These are phyloP conservation scores for Coemansia sp. DNA, from an alignment of 192 early-diverging fungal genomes.

Conservation along the genomic window DNA sequence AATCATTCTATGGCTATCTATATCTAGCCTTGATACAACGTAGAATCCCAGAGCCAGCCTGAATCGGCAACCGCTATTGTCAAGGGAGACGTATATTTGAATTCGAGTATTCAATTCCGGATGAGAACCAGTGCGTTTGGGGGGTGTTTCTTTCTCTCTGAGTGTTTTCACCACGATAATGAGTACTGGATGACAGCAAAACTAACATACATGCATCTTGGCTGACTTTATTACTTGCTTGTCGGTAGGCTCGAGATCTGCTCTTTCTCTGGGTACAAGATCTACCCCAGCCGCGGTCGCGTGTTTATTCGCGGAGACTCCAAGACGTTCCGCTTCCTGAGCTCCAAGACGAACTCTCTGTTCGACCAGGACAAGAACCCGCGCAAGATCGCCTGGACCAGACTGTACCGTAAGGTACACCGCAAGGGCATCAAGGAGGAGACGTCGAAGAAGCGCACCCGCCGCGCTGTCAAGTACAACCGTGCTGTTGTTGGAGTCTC, in stretches of 20 bases:
- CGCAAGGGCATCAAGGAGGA: slow-evolving; percentile 98
- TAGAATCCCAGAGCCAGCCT: too few species aligned
- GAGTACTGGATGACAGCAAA: too few species aligned
- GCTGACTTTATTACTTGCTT: neutral
- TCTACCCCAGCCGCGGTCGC: slow-evolving; percentile 99
- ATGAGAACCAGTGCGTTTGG: too few species aligned
- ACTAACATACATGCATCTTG: too few species aligned
- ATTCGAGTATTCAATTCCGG: too few species aligned
- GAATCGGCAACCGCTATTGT: too few species aligned
- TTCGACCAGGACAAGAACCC: slow-evolving; percentile 98
- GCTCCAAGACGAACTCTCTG: slow-evolving; percentile 95
- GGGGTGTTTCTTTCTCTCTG: too few species aligned
- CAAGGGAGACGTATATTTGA: too few species aligned
- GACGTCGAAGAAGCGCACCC: slow-evolving; percentile 93
- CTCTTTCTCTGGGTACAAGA: slow-evolving; percentile 98
- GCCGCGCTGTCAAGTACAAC: slow-evolving; percentile 92
- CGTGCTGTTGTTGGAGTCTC: slow-evolving; percentile 95
- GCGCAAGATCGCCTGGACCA: slow-evolving; percentile 96
- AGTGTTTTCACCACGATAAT: too few species aligned
- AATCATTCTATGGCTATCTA: too few species aligned
- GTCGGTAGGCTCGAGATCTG: slow-evolving; percentile 80
- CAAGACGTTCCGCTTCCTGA: slow-evolving; percentile 89
- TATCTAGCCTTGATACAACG: too few species aligned
- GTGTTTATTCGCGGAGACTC: slow-evolving; percentile 88
- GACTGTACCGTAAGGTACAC: slow-evolving; percentile 95